A percentile compares a stretch with the other conserved stretches of the same genome.
These are phyloP conservation scores for Pseudogymnoascus sp. DNA, from an alignment of 2,329 filamentous ascomycete genomes.

Conservation along the genomic window DNA sequence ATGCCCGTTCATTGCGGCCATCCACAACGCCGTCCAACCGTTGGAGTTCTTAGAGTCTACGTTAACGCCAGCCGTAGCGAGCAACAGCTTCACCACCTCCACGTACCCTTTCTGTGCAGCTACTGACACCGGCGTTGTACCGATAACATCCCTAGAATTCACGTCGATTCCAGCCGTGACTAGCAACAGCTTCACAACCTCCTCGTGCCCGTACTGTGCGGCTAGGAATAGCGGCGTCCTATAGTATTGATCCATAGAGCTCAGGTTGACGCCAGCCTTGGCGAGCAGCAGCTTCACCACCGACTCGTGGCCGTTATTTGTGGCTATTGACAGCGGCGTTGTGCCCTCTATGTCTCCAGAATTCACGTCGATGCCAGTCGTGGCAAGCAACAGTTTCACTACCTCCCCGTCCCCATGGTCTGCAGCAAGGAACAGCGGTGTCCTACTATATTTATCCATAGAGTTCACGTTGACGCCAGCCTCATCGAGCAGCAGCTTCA, in stretches of 20 bases:
- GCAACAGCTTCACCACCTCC: conserved; percentile 2
- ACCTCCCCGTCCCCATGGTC: conserved; percentile 22
- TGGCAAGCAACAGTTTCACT: conserved; percentile 16
- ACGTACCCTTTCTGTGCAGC: background rate
- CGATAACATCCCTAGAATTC: background rate
- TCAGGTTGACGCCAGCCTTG: too few relatives aligned
- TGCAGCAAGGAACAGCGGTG: too few relatives aligned
- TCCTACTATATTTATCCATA: too few relatives aligned
- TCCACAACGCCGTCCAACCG: too few relatives aligned
- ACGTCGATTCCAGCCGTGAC: background rate
- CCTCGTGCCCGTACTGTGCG: conserved; percentile 17
- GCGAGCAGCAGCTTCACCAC: conserved; percentile 11
- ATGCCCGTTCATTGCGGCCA: conserved; percentile 3
- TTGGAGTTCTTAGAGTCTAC: too few relatives aligned
- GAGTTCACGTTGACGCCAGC: too few relatives aligned
- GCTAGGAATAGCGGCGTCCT: too few relatives aligned
- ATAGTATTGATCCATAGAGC: too few relatives aligned
- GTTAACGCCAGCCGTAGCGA: background rate
- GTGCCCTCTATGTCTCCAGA: background rate
- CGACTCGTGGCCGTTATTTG: background rate
- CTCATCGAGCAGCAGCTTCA: conserved; percentile 12
- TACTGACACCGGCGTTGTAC: background rate
- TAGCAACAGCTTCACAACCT: conserved; percentile 22
- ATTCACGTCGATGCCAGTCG: background rate
- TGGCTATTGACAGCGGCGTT: conserved; percentile 9